Conservation (phyloP, 805 yeast species). For the Priceomyces medius region DNA sequence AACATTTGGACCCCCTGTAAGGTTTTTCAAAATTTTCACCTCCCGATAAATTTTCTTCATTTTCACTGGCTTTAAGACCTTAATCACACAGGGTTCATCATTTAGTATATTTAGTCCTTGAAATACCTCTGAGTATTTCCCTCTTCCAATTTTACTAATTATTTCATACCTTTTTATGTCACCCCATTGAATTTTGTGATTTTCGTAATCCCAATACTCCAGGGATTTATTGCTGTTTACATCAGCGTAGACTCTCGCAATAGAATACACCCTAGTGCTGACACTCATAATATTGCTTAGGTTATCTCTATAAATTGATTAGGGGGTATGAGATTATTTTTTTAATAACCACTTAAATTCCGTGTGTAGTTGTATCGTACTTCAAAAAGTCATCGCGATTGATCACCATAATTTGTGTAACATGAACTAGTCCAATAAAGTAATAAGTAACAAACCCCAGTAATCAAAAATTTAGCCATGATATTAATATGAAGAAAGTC, state of each 20-base stretch:
- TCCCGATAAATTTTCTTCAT: slow-evolving; percentile 89
- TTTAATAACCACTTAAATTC: not conserved
- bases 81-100: slow-evolving; percentile 70
- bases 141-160: slow-evolving; percentile 81
- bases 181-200: slow-evolving; percentile 45
- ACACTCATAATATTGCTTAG: slow-evolving; percentile 24
- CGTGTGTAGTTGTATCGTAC: not conserved
- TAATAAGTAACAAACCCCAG: not conserved
- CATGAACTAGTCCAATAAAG: not conserved
- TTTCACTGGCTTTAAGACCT: slow-evolving; percentile 89
- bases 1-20: slow-evolving; percentile 82
- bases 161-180: slow-evolving; percentile 63
- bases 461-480: not conserved
- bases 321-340: not conserved
- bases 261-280: slow-evolving; percentile 25
- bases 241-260: slow-evolving; percentile 66
- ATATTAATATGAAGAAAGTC: slow-evolving; percentile 6
- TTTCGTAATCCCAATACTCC: slow-evolving; percentile 86
- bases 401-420: slow-evolving; percentile 4
- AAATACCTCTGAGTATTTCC: slow-evolving; percentile 94
- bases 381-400: slow-evolving; percentile 3
- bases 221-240: slow-evolving; percentile 66
- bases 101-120: slow-evolving; percentile 72
- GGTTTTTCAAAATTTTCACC: slow-evolving; percentile 79
- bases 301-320: not conserved